These are phyloP conservation scores for Ephemerocybe angulata DNA, from an alignment of 768 basidiomycete genomes.

Conservation along the genomic window DNA sequence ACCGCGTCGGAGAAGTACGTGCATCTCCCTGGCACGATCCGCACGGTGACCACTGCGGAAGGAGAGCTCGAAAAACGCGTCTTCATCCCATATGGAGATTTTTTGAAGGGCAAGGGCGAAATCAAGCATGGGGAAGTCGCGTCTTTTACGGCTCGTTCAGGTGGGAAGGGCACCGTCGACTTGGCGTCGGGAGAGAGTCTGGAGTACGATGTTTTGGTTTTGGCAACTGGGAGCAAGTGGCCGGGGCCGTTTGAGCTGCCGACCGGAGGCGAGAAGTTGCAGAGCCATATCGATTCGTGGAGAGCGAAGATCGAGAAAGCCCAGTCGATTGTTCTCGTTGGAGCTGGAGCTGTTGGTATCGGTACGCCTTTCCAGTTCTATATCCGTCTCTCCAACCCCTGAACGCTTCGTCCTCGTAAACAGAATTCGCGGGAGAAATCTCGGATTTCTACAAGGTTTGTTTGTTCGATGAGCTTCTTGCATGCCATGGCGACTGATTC, in stretches of 20 bases:
- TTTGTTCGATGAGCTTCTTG: background rate
- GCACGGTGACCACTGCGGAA: constrained; percentile 41
- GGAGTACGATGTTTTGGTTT: constrained; percentile 44
- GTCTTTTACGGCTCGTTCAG: constrained; percentile 17
- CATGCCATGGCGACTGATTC: constrained; percentile 6
- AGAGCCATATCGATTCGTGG: constrained; percentile 22
- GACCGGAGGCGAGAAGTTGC: constrained; percentile 14
- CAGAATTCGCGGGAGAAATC: constrained; percentile 42
- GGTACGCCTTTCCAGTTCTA: constrained; percentile 25
- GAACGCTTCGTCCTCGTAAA: background rate
- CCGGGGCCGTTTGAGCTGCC: constrained; percentile 29
- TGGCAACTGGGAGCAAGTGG: constrained; percentile 51
- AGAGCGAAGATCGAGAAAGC: constrained; percentile 29
- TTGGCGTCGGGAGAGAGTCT: constrained; percentile 44
- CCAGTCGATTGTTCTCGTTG: constrained; percentile 44
- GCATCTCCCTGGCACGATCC: constrained; percentile 41
- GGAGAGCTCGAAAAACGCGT: constrained; percentile 28
- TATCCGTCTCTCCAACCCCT: background rate
- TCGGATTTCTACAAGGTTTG: constrained; percentile 36
- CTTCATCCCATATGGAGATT: constrained; percentile 44
- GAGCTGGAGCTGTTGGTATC: constrained; percentile 51
- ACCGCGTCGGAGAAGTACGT: constrained; percentile 42
- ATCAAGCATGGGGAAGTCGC: constrained; percentile 32
- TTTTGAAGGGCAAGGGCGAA: constrained; percentile 42
- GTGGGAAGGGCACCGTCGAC: constrained; percentile 34